Evolutionary conservation across 208 protist genomes (phyloP), one percentile per base, ranked within the genome.

Genomic region (Porcisia hertigi): DNA sequence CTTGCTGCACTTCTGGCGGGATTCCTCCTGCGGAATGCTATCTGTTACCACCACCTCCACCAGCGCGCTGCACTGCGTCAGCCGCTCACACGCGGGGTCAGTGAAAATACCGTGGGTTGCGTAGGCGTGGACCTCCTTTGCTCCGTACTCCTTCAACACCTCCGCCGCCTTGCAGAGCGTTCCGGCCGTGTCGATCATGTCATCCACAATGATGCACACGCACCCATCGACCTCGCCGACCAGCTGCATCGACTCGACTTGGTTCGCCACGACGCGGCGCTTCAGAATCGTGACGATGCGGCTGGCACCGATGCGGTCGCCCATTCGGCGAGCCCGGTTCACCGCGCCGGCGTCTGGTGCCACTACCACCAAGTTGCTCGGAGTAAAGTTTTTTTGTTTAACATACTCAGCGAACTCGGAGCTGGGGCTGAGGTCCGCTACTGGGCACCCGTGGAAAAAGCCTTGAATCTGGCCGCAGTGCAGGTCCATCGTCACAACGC

Each of bases 161-260:
- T 98, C 93, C 30, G 97, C 98, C n/a, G 97, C 97, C 63, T 97
- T 98, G 73, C 86, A 95, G 54, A 99, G 88, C 34, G 98, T 99
- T 63, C 97, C 97, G 41, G 88, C 97, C 12, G 98, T 99, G 85
- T 99, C 98, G 83, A 98, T 98, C 94, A 99, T 99, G 86, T 99
- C 98, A 71, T 99, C 98, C n/a, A 98, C 92, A 73, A 99, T 98
- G 71, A 99, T 94, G 77, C 89, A 95, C 41, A 95, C 86, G 73
- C 94, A 98, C n/a, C 95, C 97, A 23, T 89, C 86, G 16, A 99
- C 98, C 71, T 98, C 94, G 70, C 98, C 98, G 41, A 99, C 97
- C 11, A 99, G 86, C 80, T 98, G 92, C 93, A 98, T 98, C 39
- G 89, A 95, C 65, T 97, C 89, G 3, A 98, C 88, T 59, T 97